Evolutionary conservation across 805 yeast genomes (phyloP).

Genomic region (Wickerhamiella sergipiensis): DNA sequence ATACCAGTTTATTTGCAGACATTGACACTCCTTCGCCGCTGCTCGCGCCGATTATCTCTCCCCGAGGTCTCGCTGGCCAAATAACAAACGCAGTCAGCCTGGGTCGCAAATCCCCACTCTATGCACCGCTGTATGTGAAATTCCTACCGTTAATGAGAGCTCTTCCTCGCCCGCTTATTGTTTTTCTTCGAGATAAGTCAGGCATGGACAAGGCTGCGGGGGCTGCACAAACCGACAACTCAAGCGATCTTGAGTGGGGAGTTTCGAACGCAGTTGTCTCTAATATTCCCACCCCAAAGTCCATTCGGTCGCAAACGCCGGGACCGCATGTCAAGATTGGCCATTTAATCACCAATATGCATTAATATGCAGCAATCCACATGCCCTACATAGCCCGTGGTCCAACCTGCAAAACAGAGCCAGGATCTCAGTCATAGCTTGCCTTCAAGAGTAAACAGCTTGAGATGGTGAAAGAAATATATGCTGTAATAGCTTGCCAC

Average conservation of each 20-base stretch:
- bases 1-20: slow-evolving; percentile 58
- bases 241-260: neutral
- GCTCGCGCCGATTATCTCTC: slow-evolving; percentile 74
- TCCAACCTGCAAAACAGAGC: neutral
- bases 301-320: neutral
- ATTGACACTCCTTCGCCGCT: slow-evolving; percentile 60
- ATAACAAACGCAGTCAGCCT: slow-evolving; percentile 42
- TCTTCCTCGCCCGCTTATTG: slow-evolving; percentile 57
- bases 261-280: neutral
- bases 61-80: slow-evolving; percentile 45
- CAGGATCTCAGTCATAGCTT: no score
- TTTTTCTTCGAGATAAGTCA: slow-evolving; percentile 39
- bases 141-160: slow-evolving; percentile 58
- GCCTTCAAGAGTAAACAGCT: no score
- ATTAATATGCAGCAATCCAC: neutral
- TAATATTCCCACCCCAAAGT: neutral
- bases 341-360: neutral
- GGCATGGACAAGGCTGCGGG: slow-evolving; percentile 45
- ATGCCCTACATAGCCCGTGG: neutral
- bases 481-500: no score
- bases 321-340: neutral
- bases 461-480: no score
- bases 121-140: slow-evolving; percentile 63
- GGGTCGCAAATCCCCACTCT: slow-evolving; percentile 56
- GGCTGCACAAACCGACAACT: neutral